Percentiles rank a stretch among this genome's conserved stretches.
These are phyloP conservation scores for Myxozyma sirexii DNA, from an alignment of 805 yeast species.

Conservation along the genomic window DNA sequence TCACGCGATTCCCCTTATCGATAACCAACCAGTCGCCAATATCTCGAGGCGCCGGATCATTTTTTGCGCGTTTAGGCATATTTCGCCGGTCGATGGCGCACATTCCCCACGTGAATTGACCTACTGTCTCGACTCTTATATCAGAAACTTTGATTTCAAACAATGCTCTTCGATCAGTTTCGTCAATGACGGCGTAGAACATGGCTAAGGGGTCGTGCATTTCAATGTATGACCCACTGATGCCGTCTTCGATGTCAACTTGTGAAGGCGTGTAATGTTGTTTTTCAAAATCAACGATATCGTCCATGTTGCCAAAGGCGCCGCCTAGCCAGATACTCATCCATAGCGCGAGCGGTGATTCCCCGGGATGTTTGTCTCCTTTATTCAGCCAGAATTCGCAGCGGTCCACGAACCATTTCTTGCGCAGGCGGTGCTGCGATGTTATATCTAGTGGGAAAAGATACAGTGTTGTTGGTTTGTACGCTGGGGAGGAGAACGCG, in stretches of 20 bases:
- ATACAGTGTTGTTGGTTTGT: conserved; percentile 40
- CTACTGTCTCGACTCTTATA: conserved; percentile 46
- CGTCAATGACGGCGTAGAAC: conserved; percentile 40
- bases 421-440: conserved; percentile 38
- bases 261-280: conserved; percentile 10
- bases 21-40: conserved; percentile 36
- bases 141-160: conserved; percentile 37
- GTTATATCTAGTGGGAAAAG: conserved; percentile 48
- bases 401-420: conserved; percentile 19
- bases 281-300: conserved; percentile 18
- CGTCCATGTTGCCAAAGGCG: conserved; percentile 36
- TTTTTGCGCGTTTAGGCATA: conserved; percentile 36
- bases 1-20: conserved; percentile 36
- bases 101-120: conserved; percentile 46
- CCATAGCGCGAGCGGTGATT: conserved; percentile 44
- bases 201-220: conserved; percentile 49
- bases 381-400: conserved; percentile 21
- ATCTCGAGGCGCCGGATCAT: conserved; percentile 26
- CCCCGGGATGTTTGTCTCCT: conserved; percentile 15
- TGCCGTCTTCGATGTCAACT: conserved; percentile 22
- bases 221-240: conserved; percentile 29
- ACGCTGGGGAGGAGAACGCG: conserved; percentile 9
- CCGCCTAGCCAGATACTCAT: conserved; percentile 41
- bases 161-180: conserved; percentile 11
- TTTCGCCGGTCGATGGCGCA: conserved; percentile 44